phyloP scores from a whole-genome alignment of 257 asterid genomes.

The Penstemon newberryi region DNA sequence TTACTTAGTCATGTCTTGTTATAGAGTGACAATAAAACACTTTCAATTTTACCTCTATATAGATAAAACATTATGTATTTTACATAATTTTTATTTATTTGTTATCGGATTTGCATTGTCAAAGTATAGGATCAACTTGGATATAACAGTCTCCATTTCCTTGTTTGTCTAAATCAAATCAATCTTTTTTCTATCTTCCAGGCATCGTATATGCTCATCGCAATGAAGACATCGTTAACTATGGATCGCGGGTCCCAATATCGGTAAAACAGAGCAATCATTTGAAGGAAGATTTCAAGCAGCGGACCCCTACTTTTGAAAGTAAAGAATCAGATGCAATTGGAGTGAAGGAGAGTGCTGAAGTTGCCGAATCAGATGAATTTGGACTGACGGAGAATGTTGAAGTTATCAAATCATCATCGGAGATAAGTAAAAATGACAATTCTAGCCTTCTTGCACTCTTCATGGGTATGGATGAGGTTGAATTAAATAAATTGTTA shows the following conservation, averaged over 20 bases:
- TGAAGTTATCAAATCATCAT: constrained; percentile 26
- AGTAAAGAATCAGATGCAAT: constrained; percentile 21
- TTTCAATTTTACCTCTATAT: too few species aligned
- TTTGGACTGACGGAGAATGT: constrained; percentile 31
- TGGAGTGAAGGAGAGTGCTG: constrained; percentile 31
- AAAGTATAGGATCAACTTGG: too few species aligned
- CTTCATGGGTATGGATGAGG: constrained; percentile 72
- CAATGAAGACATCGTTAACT: constrained; percentile 78
- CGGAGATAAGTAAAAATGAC: constrained; percentile 49
- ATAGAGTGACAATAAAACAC: too few species aligned
- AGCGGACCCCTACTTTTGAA: constrained; percentile 13
- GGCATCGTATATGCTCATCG: constrained; percentile 93
- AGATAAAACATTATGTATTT: too few species aligned
- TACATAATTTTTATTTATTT: too few species aligned
- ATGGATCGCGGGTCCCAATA: constrained; percentile 35
- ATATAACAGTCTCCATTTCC: not conserved
- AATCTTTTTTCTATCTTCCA: constrained; percentile 22
- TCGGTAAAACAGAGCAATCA: constrained; percentile 23
- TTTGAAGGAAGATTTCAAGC: constrained; percentile 22
- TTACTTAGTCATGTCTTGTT: too few species aligned
- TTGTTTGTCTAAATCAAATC: not conserved
- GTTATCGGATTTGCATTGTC: too few species aligned
- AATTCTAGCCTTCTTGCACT: constrained; percentile 58
- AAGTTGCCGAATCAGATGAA: constrained; percentile 24
- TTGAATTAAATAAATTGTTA: constrained; percentile 60